A percentile compares a stretch with the other conserved stretches of the same genome.
These are phyloP conservation scores for Lipomyces starkeyi DNA, from an alignment of 805 yeast genomes.

Conservation along the genomic window DNA sequence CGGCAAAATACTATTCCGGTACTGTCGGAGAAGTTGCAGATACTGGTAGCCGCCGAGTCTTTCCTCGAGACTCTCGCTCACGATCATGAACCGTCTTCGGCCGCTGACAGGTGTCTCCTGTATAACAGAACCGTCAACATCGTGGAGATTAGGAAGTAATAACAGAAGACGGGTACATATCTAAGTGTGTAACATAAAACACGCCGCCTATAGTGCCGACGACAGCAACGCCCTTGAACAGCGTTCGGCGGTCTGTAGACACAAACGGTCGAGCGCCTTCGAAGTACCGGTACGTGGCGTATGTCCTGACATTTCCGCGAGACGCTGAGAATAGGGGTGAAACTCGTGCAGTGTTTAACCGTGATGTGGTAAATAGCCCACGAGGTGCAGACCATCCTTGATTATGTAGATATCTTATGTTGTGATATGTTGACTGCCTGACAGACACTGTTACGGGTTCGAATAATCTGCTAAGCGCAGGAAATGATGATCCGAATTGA, in stretches of 20 bases:
- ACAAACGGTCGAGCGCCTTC: slow-evolving; percentile 2
- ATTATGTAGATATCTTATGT: background rate
- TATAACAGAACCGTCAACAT: background rate
- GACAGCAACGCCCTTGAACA: background rate
- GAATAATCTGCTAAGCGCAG: background rate
- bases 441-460: background rate
- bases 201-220: slow-evolving; percentile 11
- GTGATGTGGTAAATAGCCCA: too few relatives aligned
- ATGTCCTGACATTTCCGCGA: background rate
- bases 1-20: slow-evolving; percentile 61
- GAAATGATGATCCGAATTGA: background rate
- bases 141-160: background rate
- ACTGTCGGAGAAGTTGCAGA: slow-evolving; percentile 62
- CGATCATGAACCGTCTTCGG: slow-evolving; percentile 33
- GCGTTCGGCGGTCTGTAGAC: background rate
- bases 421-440: background rate
- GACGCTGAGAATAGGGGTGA: background rate
- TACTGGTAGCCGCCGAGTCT: slow-evolving; percentile 49
- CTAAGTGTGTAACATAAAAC: slow-evolving; percentile 9
- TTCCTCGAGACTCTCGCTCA: slow-evolving; percentile 27
- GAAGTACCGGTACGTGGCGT: background rate
- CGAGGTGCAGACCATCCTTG: background rate
- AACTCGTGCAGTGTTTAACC: too few relatives aligned
- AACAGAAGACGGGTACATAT: background rate
- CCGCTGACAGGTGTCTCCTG: slow-evolving; percentile 35